A percentile compares a stretch with the other conserved stretches of the same genome.
These are phyloP conservation scores for Didymellaceae sp. DNA, from an alignment of 2,329 filamentous ascomycete genomes.

Conservation along the genomic window DNA sequence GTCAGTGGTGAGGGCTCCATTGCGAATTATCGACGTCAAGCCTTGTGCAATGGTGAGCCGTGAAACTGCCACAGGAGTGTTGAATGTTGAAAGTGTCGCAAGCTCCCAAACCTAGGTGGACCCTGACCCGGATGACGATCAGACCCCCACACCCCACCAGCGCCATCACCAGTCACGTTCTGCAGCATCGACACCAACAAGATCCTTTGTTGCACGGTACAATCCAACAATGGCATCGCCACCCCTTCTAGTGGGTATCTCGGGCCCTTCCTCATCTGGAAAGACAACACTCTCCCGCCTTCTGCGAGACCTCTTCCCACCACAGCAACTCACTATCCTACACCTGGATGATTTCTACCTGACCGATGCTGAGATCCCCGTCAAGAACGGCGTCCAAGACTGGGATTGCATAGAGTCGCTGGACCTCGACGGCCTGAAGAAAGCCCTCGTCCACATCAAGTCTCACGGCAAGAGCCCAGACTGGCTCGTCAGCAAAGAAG, in stretches of 20 bases:
- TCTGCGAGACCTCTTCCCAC: slow-evolving; percentile 79
- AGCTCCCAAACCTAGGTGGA: slow-evolving; percentile 13
- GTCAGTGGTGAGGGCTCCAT: slow-evolving; percentile 95
- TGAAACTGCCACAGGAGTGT: slow-evolving; percentile 11
- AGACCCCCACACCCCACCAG: slow-evolving; percentile 14
- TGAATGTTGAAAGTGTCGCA: slow-evolving; percentile 13
- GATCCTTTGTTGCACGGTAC: not conserved
- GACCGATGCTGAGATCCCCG: slow-evolving; percentile 71
- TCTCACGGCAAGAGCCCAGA: slow-evolving; percentile 66
- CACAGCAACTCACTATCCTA: slow-evolving; percentile 71
- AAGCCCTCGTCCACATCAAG: slow-evolving; percentile 73
- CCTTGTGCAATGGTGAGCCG: not conserved
- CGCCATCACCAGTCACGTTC: slow-evolving; percentile 10
- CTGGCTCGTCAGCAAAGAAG: slow-evolving; percentile 61
- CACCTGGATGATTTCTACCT: slow-evolving; percentile 98
- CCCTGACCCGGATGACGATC: slow-evolving; percentile 14
- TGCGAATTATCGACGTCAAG: not conserved
- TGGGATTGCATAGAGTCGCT: slow-evolving; percentile 91
- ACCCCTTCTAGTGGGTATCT: slow-evolving; percentile 75
- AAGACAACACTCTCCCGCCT: slow-evolving; percentile 93
- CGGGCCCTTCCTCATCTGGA: slow-evolving; percentile 88
- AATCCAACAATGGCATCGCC: slow-evolving; percentile 23
- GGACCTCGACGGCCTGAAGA: slow-evolving; percentile 71
- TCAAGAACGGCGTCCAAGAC: slow-evolving; percentile 69
- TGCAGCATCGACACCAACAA: not conserved